Percentiles rank a stretch among this genome's conserved stretches.
Evolutionary conservation across 108 stramenopile genomes (phyloP).

Genomic region (Pseudonitzschia delicatissima): DNA sequence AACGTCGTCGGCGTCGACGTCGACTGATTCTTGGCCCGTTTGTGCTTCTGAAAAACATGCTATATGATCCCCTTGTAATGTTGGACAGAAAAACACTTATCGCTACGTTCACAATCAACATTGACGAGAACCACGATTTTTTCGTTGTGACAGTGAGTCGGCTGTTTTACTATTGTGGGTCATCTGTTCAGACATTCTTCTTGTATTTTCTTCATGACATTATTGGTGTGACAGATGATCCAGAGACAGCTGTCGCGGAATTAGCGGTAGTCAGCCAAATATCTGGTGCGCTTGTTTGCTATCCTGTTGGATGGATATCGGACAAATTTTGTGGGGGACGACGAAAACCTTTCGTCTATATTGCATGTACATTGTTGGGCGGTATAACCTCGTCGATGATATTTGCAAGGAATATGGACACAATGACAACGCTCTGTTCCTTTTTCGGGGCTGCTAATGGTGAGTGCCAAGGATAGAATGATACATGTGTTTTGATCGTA

Average conservation of each 20-base stretch:
- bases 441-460: slow-evolving; percentile 61
- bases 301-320: slow-evolving; percentile 54
- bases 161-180: slow-evolving; percentile 67
- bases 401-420: slow-evolving; percentile 30
- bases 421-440: slow-evolving; percentile 36
- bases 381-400: slow-evolving; percentile 32
- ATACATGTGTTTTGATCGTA: neutral
- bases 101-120: slow-evolving; percentile 45
- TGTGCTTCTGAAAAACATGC: slow-evolving; percentile 37
- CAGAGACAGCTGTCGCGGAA: slow-evolving; percentile 43
- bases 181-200: slow-evolving; percentile 45
- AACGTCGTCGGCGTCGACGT: slow-evolving; percentile 14
- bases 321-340: slow-evolving; percentile 36
- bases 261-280: slow-evolving; percentile 48
- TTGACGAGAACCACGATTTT: slow-evolving; percentile 45
- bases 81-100: slow-evolving; percentile 32
- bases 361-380: slow-evolving; percentile 44
- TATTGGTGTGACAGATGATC: slow-evolving; percentile 35
- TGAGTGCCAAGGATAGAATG: slow-evolving; percentile 6
- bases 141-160: slow-evolving; percentile 59
- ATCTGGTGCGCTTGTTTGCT: slow-evolving; percentile 42
- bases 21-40: slow-evolving; percentile 31
- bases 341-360: slow-evolving; percentile 59
- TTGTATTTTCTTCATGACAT: slow-evolving; percentile 44
- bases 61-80: slow-evolving; percentile 29